A percentile compares a stretch with the other conserved stretches of the same genome.
phyloP scores from a whole-genome alignment of 208 protist species.

The Leishmania turanica region DNA sequence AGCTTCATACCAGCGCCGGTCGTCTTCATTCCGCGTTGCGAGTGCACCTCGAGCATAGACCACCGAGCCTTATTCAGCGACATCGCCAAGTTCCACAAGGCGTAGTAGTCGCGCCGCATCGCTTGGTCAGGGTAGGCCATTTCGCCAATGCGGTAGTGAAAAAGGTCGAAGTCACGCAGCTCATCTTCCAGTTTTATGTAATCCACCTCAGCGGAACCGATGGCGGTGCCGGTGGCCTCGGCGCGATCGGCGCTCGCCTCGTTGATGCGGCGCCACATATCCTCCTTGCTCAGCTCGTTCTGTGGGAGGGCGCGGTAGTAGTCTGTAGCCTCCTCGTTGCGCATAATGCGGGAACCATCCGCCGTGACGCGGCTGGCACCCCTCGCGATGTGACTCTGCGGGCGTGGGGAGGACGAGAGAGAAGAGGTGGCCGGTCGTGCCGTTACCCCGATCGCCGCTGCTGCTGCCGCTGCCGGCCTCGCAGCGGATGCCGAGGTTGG shows the following conservation, averaged over 20 bases:
- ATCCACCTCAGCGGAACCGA: constrained; percentile 67
- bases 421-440: neutral
- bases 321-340: constrained; percentile 59
- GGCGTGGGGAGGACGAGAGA: neutral
- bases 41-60: constrained; percentile 90
- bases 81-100: constrained; percentile 85
- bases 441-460: neutral
- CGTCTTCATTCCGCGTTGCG: constrained; percentile 84
- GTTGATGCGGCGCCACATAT: constrained; percentile 85
- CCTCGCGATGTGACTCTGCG: neutral
- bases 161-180: constrained; percentile 69
- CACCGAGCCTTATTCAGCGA: constrained; percentile 89
- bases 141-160: constrained; percentile 85
- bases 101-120: constrained; percentile 84
- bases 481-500: constrained; percentile 1
- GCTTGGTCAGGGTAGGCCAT: constrained; percentile 61
- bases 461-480: neutral
- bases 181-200: constrained; percentile 86
- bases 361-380: constrained; percentile 13
- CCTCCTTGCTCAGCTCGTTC: constrained; percentile 85
- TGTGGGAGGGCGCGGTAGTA: constrained; percentile 81
- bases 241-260: constrained; percentile 49
- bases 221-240: constrained; percentile 29
- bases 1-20: constrained; percentile 92
- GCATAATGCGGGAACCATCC: constrained; percentile 14